Base-by-base conservation (phyloP, 108 stramenopile genomes). In the Bacterosira constricta region DNA sequence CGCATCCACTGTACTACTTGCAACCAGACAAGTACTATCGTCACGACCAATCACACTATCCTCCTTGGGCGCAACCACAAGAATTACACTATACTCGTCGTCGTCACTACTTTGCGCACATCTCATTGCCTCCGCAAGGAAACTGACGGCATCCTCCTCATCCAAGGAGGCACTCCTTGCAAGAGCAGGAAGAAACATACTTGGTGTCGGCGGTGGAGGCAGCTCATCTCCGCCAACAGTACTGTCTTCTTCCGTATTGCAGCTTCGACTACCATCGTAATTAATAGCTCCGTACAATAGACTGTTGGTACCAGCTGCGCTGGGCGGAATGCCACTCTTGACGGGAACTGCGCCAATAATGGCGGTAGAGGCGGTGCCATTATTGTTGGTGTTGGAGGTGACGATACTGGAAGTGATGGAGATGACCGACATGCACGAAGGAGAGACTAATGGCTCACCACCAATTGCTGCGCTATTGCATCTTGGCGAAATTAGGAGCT, bases 51-150 rank as follows among this genome's bases (percentile, higher is more conserved):
- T n/a, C n/a, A n/a, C n/a, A 37, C 64, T 49, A 29, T 66, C 64
- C 35, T 32, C 37, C 55, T 67, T 67, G 20, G 53, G 71, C 30
- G 46, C 53, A 11, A 53, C 35, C 17, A 23, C 26, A 10, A 63
- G 61, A 23, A 63, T 10, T 15, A 47, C 5, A 13, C 49, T 25
- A 21, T 51, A 45, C 23, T 59, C 47, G 25, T 51, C 61, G 20
- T 59, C 41, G 3, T 36, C 38, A 8, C 12, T 20, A 39, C 29
- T 26, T 2, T 30, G 55, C 4, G 34, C 58, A 59, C 18, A 30
- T 8, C 37, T 66, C 66, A 77, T 77, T 11, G 76, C 76, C 21
- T 67, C 63, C n/a, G 76, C 76, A 54, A 77, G 60, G 31, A 50
- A 65, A 58, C 76, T 77, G 13, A 77, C 54, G 1, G 62, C 63